Conservation (phyloP, 1,284 basidiomycete genomes). For the Cystobasidium pallidum region DNA sequence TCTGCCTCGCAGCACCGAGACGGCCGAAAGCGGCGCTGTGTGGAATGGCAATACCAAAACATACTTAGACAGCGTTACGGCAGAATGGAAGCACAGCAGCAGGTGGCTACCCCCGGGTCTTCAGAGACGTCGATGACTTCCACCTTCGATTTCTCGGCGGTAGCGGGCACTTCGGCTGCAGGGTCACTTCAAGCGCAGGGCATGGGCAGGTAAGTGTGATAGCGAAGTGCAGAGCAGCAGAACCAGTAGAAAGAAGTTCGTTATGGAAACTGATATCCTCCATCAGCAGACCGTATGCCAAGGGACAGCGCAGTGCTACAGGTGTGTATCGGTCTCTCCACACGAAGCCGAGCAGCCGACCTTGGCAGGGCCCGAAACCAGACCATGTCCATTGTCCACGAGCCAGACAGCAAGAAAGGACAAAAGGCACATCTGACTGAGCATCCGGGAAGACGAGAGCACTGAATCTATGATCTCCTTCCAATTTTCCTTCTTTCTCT, state of each 20-base stretch:
- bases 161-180: background rate
- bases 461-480: background rate
- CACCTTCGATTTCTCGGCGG: background rate
- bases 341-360: background rate
- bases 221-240: background rate
- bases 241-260: background rate
- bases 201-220: background rate
- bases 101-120: background rate
- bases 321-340: background rate
- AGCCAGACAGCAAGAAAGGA: background rate
- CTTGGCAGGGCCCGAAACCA: background rate
- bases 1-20: too few species aligned
- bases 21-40: background rate
- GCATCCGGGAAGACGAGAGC: background rate
- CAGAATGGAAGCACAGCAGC: background rate
- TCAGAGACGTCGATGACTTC: slow-evolving; percentile 1
- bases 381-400: background rate
- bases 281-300: slow-evolving; percentile 21
- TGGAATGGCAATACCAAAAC: background rate
- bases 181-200: background rate
- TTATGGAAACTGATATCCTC: background rate
- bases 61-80: background rate
- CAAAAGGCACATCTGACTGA: background rate
- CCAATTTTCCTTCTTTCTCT: background rate
- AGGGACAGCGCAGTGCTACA: slow-evolving; percentile 15